Evolutionary conservation across 305 asterid genomes (phyloP).

Genomic region (Fraxinus paxiana): DNA sequence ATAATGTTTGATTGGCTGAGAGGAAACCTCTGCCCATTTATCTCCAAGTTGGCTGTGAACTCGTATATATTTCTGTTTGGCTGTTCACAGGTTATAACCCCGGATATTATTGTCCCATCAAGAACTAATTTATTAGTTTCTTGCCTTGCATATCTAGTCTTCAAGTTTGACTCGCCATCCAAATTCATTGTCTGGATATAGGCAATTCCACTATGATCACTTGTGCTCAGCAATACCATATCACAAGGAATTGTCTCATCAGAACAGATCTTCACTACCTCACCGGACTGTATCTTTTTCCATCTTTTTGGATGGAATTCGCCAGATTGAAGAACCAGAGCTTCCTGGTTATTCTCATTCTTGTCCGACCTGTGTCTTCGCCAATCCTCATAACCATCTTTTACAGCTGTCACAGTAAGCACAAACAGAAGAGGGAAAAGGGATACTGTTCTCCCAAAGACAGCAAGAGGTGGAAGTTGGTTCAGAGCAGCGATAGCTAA

Average conservation of each 20-base stretch:
- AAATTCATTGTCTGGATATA: constrained; percentile 97
- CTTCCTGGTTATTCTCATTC: constrained; percentile 93
- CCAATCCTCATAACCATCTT: constrained; percentile 99
- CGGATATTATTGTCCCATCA: constrained; percentile 57
- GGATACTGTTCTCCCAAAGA: constrained; percentile 93
- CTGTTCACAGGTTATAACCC: constrained; percentile 84
- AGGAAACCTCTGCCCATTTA: constrained; percentile 60
- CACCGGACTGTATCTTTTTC: constrained; percentile 80
- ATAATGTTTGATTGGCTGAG: constrained; percentile 90
- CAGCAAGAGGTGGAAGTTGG: constrained; percentile 99
- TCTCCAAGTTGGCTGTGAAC: constrained; percentile 91
- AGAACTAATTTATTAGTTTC: constrained; percentile 69
- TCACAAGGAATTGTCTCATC: constrained; percentile 95
- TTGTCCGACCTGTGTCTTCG: constrained; percentile 95
- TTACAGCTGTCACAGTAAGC: constrained; percentile 90
- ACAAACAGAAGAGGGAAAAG: constrained; percentile 95
- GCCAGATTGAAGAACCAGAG: constrained; percentile 63
- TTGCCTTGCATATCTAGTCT: constrained; percentile 97
- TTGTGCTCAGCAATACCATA: constrained; percentile 81
- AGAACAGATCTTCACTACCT: constrained; percentile 71
- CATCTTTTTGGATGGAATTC: constrained; percentile 62
- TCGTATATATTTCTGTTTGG: constrained; percentile 95
- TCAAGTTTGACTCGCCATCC: constrained; percentile 97
- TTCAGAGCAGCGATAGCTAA: constrained; percentile 86
- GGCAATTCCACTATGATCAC: constrained; percentile 92